Percentiles rank a stretch among this genome's conserved stretches.
Conservation (phyloP, 116 monocot species). For the Iris pallida region DNA sequence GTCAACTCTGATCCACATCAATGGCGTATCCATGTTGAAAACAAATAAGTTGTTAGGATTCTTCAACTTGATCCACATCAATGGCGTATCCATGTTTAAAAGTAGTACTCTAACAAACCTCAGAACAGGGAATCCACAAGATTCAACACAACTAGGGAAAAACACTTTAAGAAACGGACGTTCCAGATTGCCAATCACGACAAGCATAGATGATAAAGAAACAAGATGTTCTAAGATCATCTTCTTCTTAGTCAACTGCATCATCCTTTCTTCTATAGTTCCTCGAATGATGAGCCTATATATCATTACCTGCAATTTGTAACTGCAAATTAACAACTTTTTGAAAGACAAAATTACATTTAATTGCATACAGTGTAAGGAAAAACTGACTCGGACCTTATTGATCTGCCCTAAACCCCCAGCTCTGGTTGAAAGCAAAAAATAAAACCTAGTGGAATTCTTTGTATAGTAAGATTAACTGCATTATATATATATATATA, state of each 20-base stretch:
- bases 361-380: background rate
- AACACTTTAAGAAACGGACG: conserved; percentile 95
- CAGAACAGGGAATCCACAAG: conserved; percentile 81
- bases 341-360: background rate
- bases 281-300: conserved; percentile 86
- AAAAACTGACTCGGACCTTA: conserved; percentile 46
- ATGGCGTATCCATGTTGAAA: conserved; percentile 77
- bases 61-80: conserved; percentile 78
- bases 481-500: too few species aligned
- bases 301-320: conserved; percentile 79
- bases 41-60: background rate
- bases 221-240: too few species aligned
- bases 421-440: conserved; percentile 99
- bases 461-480: conserved; percentile 38
- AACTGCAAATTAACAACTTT: background rate
- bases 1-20: conserved; percentile 92
- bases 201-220: too few species aligned
- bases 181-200: conserved; percentile 93
- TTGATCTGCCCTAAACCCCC: conserved; percentile 95
- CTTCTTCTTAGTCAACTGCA: too few species aligned
- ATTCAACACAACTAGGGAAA: conserved; percentile 95
- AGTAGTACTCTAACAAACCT: conserved; percentile 29
- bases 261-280: too few species aligned
- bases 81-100: background rate
- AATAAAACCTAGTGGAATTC: conserved; percentile 87